Evolutionary conservation across 345 rosid species (phyloP), one percentile per base, ranked within the genome.

Genomic region (Citrus glauca): DNA sequence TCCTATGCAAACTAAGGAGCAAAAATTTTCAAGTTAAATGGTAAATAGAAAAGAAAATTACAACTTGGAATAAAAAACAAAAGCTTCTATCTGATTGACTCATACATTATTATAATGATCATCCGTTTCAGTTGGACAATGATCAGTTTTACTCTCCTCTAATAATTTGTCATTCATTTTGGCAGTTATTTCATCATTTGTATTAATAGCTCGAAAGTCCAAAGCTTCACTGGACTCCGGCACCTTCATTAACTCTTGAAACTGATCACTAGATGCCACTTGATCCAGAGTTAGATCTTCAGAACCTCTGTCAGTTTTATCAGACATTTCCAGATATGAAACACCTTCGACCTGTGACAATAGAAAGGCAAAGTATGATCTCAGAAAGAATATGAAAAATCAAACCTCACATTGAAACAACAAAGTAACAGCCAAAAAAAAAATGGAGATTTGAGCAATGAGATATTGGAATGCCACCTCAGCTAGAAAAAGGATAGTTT

Each of bases 301-400:
- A 78, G 80, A 81, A 75, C 73, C 83, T 86, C 78, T 79, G 74
- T 84, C 81, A 76, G 68, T 72, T 82, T 56, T 63, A 79, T 72
- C 71, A 55, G 79, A 78, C 45, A 81, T 82, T 79, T 84, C 86
- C 67, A 93, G 83, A 84, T 68, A 78, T 76, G 91, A 90, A 86
- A 89, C 76, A 75, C 79, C 84, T 80, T 92, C 96, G 80, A 95
- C 89, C 99, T 95, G 89, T 67, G 81, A 82, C 72, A 64, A 40
- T 69, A 78, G 77, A 79, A 76, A 81, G 73, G 67, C 67, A 71
- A 73, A 79, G 28, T 76, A 77, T 56, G 72, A 78, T 38, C 73
- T 71, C 55, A 62, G 33, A 42, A 22, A 71, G 63, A 42, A 53
- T 27, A 48, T 7, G 25, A 77, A 32, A 83, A 81, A 77, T 22